These are phyloP conservation scores for Pythium pyrilobum DNA, from an alignment of 352 stramenopile species.

Conservation along the genomic window DNA sequence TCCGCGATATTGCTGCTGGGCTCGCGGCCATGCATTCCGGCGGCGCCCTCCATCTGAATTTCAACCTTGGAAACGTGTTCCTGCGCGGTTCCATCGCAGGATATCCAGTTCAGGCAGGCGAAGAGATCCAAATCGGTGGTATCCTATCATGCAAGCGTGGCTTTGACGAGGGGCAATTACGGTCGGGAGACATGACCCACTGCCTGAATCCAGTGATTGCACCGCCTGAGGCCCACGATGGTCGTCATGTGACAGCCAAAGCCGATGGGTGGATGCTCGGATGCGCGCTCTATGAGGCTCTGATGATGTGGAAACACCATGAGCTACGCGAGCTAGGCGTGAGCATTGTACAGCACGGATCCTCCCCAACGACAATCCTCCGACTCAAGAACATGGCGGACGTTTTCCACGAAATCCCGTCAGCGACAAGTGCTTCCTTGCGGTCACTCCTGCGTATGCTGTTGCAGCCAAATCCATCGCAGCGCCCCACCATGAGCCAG, in stretches of 20 bases:
- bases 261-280: constrained; percentile 63
- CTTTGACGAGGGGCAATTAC: constrained; percentile 28
- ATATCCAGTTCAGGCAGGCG: not conserved
- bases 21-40: constrained; percentile 51
- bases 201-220: constrained; percentile 31
- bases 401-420: constrained; percentile 40
- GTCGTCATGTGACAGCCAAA: constrained; percentile 32
- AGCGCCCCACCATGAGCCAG: constrained; percentile 54
- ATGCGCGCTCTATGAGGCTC: constrained; percentile 42
- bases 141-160: constrained; percentile 38
- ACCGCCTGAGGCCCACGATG: constrained; percentile 33
- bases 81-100: constrained; percentile 1
- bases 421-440: constrained; percentile 33
- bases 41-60: constrained; percentile 46
- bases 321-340: constrained; percentile 20
- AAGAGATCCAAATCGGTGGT: constrained; percentile 32
- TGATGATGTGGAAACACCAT: constrained; percentile 45
- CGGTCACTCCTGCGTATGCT: constrained; percentile 61
- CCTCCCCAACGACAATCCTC: constrained; percentile 10
- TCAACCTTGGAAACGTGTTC: constrained; percentile 50
- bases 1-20: constrained; percentile 45
- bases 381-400: constrained; percentile 38
- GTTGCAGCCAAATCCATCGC: constrained; percentile 46
- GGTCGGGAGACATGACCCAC: constrained; percentile 28
- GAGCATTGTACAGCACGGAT: not conserved